phyloP scores from a whole-genome alignment of 2,329 filamentous ascomycete species.

The Tolypocladium guangdongense region DNA sequence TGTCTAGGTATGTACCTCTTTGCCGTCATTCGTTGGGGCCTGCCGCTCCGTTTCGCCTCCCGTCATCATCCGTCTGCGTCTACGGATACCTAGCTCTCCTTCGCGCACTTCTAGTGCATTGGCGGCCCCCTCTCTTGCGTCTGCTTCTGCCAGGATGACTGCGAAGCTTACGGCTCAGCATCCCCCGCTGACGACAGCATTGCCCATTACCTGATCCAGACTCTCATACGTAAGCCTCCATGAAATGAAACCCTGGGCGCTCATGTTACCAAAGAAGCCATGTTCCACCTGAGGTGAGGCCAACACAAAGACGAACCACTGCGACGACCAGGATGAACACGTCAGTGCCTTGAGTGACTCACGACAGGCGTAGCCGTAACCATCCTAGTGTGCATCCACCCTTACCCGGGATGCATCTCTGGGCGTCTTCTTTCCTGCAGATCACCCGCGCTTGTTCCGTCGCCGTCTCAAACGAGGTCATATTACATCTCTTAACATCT shows the following conservation, averaged over 20 bases:
- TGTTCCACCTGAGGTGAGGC: neutral
- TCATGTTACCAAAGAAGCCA: neutral
- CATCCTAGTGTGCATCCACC: neutral
- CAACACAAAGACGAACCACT: neutral
- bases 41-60: neutral
- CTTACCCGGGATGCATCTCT: neutral
- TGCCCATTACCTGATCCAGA: neutral
- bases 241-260: neutral
- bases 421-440: neutral
- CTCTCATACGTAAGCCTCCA: neutral
- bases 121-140: neutral
- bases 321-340: neutral
- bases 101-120: no score
- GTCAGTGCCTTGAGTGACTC: neutral
- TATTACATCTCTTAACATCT: neutral
- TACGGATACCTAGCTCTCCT: no score
- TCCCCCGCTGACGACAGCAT: neutral
- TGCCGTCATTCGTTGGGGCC: neutral
- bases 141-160: neutral
- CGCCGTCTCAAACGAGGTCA: neutral
- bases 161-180: neutral
- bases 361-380: neutral
- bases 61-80: no score
- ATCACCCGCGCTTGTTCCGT: neutral
- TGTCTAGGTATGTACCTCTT: no score